Conservation (phyloP, 1,139 yeast species). For the Geotrichum candidum region DNA sequence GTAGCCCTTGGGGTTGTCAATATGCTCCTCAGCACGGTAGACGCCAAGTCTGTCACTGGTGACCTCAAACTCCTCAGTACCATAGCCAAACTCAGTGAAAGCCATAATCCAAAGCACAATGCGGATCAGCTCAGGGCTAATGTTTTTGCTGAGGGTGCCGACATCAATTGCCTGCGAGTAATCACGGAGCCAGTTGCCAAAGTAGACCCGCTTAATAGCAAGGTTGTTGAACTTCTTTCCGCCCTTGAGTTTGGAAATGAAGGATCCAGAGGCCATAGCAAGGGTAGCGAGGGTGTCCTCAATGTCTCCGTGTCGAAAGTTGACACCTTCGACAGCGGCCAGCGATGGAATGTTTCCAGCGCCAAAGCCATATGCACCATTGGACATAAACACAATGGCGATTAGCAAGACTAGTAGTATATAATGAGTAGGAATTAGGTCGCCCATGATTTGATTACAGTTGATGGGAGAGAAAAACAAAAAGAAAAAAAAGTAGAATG, state of each 20-base stretch:
- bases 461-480: background rate
- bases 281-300: constrained; percentile 25
- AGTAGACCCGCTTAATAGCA: constrained; percentile 26
- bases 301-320: constrained; percentile 29
- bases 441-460: background rate
- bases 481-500: background rate
- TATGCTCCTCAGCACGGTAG: constrained; percentile 29
- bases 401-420: constrained; percentile 8
- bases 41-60: constrained; percentile 27
- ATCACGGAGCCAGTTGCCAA: constrained; percentile 30
- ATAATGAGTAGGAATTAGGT: background rate
- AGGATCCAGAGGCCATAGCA: constrained; percentile 19
- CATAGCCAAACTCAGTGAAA: constrained; percentile 27
- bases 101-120: constrained; percentile 27
- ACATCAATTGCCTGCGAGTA: constrained; percentile 29
- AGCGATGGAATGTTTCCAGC: constrained; percentile 29
- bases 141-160: constrained; percentile 25
- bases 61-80: constrained; percentile 29
- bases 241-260: constrained; percentile 20
- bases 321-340: constrained; percentile 25
- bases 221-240: constrained; percentile 25
- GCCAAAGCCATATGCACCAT: constrained; percentile 24
- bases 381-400: constrained; percentile 13
- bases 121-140: constrained; percentile 23
- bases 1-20: constrained; percentile 28